Evolutionary conservation across 2,329 filamentous ascomycete species (phyloP).

Genomic region (Hypoxylon sp.): DNA sequence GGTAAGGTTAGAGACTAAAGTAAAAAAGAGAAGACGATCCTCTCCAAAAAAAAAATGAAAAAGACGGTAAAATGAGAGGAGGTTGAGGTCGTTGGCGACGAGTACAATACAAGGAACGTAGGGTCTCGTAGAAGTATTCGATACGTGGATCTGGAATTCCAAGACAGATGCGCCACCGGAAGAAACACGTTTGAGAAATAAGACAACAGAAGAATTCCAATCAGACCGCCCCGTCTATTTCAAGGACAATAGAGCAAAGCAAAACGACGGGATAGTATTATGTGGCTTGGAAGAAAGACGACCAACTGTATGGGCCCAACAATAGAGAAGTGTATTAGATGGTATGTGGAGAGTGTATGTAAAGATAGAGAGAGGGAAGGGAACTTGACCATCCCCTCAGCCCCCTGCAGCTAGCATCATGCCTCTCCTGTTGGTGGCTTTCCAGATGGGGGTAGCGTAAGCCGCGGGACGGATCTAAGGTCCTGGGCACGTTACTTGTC

Average conservation of each 20-base stretch:
- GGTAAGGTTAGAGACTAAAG: slow-evolving; percentile 32
- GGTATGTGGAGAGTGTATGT: slow-evolving; percentile 36
- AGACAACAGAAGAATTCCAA: slow-evolving; percentile 46
- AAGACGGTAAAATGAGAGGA: slow-evolving; percentile 28
- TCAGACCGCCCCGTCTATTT: slow-evolving; percentile 40
- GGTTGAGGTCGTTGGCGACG: slow-evolving; percentile 22
- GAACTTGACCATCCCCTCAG: slow-evolving; percentile 20
- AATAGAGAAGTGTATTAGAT: slow-evolving; percentile 27
- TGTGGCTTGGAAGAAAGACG: slow-evolving; percentile 31
- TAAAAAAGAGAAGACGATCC: slow-evolving; percentile 27
- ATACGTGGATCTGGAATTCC: slow-evolving; percentile 47
- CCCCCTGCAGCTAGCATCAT: slow-evolving; percentile 33
- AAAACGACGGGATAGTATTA: slow-evolving; percentile 34
- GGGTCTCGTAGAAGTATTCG: slow-evolving; percentile 44
- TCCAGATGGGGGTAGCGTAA: slow-evolving; percentile 38
- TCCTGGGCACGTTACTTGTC: slow-evolving; percentile 27
- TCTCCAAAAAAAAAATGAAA: slow-evolving; percentile 31
- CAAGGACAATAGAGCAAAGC: slow-evolving; percentile 37
- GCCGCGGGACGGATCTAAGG: slow-evolving; percentile 16
- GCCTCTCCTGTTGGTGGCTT: slow-evolving; percentile 35
- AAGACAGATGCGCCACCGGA: slow-evolving; percentile 47
- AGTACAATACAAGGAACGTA: slow-evolving; percentile 48
- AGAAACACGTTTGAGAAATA: slow-evolving; percentile 44
- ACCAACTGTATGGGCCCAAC: slow-evolving; percentile 24
- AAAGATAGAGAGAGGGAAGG: slow-evolving; percentile 27